Evolutionary conservation across 139 green algal genomes (phyloP).

Genomic region (Dunaliella primolecta): DNA sequence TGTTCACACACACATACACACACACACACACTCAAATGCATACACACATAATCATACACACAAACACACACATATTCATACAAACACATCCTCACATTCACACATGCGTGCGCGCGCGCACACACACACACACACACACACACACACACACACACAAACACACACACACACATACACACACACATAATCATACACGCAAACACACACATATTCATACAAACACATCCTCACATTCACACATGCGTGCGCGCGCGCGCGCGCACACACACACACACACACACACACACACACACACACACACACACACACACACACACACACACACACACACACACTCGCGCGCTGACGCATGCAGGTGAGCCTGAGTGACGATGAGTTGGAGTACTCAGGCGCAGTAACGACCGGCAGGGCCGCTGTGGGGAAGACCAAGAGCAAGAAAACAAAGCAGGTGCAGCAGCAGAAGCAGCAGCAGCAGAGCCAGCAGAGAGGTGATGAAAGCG

Average conservation of each 20-base stretch:
- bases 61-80: too few species aligned
- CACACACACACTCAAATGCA: too few species aligned
- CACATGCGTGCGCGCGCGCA: neutral
- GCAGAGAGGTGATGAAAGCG: neutral
- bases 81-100: too few species aligned
- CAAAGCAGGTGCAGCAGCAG: neutral
- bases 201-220: neutral
- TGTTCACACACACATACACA: too few species aligned
- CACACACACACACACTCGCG: neutral
- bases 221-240: neutral
- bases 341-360: conserved; percentile 15
- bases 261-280: neutral
- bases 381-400: conserved; percentile 30
- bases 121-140: neutral
- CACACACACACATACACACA: neutral
- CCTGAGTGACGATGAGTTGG: conserved; percentile 53
- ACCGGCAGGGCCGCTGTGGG: neutral
- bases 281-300: neutral
- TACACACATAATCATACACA: too few species aligned
- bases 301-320: neutral
- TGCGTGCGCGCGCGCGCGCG: too few species aligned
- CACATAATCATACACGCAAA: neutral
- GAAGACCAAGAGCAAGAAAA: neutral
- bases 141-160: neutral
- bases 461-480: neutral